Percentiles rank a stretch among this genome's conserved stretches.
Conservation (phyloP, 495 filamentous ascomycete genomes). For the Trichoderma parareesei region DNA sequence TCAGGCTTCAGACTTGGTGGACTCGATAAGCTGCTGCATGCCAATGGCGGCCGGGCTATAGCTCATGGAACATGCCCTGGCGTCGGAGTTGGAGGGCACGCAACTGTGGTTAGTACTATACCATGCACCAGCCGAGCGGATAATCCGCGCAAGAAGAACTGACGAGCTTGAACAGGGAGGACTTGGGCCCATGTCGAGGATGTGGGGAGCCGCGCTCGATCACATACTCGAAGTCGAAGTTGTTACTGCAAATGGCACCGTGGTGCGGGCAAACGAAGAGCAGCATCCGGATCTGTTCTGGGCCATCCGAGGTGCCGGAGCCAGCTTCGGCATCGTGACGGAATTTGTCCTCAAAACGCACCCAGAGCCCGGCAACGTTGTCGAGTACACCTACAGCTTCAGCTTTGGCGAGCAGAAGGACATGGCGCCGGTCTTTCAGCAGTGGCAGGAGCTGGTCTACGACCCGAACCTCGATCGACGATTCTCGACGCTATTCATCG, state of each 20-base stretch:
- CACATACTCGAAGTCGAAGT: conserved; percentile 50
- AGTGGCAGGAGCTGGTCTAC: conserved; percentile 37
- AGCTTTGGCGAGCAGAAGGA: conserved; percentile 36
- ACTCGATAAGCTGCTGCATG: conserved; percentile 48
- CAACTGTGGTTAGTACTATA: conserved; percentile 40
- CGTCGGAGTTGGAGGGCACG: conserved; percentile 66
- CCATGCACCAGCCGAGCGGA: too few species aligned
- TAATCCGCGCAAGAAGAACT: too few species aligned
- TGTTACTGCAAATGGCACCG: conserved; percentile 49
- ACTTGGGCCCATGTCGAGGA: conserved; percentile 45
- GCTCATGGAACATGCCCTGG: conserved; percentile 58
- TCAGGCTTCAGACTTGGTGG: conserved; percentile 55
- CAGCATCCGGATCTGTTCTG: conserved; percentile 53
- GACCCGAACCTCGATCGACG: conserved; percentile 47
- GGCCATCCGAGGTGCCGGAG: conserved; percentile 50
- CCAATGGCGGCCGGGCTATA: conserved; percentile 55
- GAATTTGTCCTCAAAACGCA: conserved; percentile 54
- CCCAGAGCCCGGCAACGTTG: conserved; percentile 43
- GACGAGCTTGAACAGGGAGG: conserved; percentile 32
- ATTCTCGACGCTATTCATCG: conserved; percentile 43
- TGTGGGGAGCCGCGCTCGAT: conserved; percentile 48
- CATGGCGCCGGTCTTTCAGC: conserved; percentile 29
- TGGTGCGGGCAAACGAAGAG: conserved; percentile 43
- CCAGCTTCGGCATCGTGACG: conserved; percentile 57
- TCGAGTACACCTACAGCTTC: conserved; percentile 44